Evolutionary conservation across 2,329 filamentous ascomycete genomes (phyloP).

Genomic region (Xylaria sp.): DNA sequence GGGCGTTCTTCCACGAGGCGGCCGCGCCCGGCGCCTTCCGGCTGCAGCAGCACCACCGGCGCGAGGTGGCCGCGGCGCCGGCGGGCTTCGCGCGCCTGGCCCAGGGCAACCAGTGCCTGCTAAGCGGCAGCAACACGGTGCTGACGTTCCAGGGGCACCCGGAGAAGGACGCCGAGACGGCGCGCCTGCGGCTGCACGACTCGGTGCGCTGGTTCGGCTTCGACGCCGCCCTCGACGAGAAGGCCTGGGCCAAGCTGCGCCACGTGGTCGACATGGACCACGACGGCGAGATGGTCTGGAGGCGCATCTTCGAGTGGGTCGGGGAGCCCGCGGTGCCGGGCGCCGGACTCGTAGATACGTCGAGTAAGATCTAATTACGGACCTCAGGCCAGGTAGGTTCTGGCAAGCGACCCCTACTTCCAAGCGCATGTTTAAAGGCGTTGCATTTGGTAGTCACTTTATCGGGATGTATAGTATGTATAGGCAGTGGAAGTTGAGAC

Average conservation of each 20-base stretch:
- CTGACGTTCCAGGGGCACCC: slow-evolving; percentile 51
- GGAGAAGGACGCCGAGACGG: slow-evolving; percentile 45
- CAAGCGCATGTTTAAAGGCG: no score
- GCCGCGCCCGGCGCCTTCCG: slow-evolving; percentile 26
- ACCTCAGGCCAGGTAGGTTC: background rate
- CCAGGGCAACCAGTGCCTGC: slow-evolving; percentile 42
- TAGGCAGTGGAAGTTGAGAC: no score
- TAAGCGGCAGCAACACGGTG: slow-evolving; percentile 43
- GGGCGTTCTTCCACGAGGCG: slow-evolving; percentile 41
- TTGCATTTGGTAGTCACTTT: no score
- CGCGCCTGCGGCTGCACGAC: slow-evolving; percentile 42
- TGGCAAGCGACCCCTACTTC: background rate
- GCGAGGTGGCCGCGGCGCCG: slow-evolving; percentile 40
- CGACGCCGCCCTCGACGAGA: slow-evolving; percentile 34
- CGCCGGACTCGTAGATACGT: background rate
- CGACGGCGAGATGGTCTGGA: slow-evolving; percentile 44
- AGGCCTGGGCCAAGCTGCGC: slow-evolving; percentile 33
- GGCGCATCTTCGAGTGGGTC: slow-evolving; percentile 35
- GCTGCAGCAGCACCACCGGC: slow-evolving; percentile 47
- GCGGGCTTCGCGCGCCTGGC: slow-evolving; percentile 41
- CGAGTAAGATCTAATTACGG: background rate
- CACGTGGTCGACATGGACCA: slow-evolving; percentile 37
- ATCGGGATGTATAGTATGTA: no score
- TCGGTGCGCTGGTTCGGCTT: slow-evolving; percentile 42
- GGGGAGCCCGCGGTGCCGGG: slow-evolving; percentile 13